Conservation (phyloP, 2,329 filamentous ascomycete species). For the Fusarium graminum region DNA sequence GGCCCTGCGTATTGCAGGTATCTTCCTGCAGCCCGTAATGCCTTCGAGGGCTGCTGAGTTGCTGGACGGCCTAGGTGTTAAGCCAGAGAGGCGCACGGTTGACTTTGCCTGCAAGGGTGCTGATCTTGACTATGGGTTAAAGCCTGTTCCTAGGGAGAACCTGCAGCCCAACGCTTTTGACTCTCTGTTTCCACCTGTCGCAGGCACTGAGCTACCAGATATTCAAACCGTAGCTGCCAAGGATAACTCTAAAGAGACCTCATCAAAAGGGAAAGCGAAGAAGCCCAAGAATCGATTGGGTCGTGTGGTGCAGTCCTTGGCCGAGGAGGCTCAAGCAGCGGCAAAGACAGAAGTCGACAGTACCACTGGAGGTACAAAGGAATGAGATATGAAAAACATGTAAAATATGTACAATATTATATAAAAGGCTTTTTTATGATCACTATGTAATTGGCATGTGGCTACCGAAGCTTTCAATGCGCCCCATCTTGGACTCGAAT, state of each 20-base stretch:
- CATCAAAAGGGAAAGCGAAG: conserved; percentile 3
- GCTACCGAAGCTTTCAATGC: not conserved
- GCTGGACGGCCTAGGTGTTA: conserved; percentile 83
- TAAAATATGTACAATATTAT: conserved; percentile 40
- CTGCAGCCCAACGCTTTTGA: conserved; percentile 53
- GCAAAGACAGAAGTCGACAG: not conserved
- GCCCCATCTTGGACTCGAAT: conserved; percentile 25
- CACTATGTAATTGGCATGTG: not conserved
- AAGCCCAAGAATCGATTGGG: conserved; percentile 49
- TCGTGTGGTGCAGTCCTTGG: conserved; percentile 47
- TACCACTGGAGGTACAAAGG: conserved; percentile 3
- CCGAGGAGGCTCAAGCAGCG: conserved; percentile 47
- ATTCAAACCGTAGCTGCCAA: conserved; percentile 41
- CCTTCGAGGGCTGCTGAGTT: conserved; percentile 79
- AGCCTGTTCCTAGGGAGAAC: conserved; percentile 36
- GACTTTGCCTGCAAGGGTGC: conserved; percentile 70
- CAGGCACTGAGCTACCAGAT: conserved; percentile 46
- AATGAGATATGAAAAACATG: conserved; percentile 9
- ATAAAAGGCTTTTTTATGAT: conserved; percentile 6
- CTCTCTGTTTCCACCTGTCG: conserved; percentile 65
- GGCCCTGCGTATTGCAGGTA: conserved; percentile 81
- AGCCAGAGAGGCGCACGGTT: conserved; percentile 70
- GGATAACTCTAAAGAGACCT: not conserved
- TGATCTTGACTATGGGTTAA: conserved; percentile 77
- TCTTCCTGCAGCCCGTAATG: conserved; percentile 92